phyloP scores from a whole-genome alignment of 192 early-diverging fungal genomes.

The Backusella luteola region DNA sequence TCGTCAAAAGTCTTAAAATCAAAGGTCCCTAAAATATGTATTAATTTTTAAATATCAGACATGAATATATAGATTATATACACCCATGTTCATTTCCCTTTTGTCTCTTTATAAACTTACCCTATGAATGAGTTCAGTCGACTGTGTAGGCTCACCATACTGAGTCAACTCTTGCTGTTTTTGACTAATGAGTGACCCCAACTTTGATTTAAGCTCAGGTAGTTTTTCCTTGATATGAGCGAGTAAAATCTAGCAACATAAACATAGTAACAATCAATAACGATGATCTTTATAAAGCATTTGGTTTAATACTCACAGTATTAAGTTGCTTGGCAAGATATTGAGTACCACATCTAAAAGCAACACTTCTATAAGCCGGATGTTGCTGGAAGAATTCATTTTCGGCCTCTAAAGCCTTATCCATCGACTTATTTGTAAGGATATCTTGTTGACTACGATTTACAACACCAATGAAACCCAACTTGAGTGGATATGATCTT shows the following conservation, averaged over 20 bases:
- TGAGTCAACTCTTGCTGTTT: constrained; percentile 71
- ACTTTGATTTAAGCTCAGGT: constrained; percentile 73
- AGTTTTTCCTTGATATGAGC: constrained; percentile 78
- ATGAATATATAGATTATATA: not conserved
- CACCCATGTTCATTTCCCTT: not conserved
- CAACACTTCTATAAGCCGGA: constrained; percentile 69
- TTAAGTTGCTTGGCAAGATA: constrained; percentile 70
- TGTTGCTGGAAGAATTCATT: constrained; percentile 69
- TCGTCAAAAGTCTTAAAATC: constrained; percentile 67
- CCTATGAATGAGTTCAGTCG: constrained; percentile 45
- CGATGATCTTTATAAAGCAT: not conserved
- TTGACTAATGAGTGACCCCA: constrained; percentile 74
- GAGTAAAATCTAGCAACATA: constrained; percentile 57
- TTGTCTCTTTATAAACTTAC: constrained; percentile 20
- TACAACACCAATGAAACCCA: constrained; percentile 81
- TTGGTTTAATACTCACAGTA: constrained; percentile 34
- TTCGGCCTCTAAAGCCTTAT: constrained; percentile 65
- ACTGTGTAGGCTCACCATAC: constrained; percentile 57
- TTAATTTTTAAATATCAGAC: not conserved
- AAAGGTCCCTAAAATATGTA: constrained; percentile 45
- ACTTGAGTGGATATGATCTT: constrained; percentile 70
- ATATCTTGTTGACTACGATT: constrained; percentile 86
- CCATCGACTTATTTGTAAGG: constrained; percentile 66
- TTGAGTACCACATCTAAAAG: constrained; percentile 69
- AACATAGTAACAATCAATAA: not conserved